Conservation (phyloP, 371 early-diverging fungal species). For the Mucor circinelloides region DNA sequence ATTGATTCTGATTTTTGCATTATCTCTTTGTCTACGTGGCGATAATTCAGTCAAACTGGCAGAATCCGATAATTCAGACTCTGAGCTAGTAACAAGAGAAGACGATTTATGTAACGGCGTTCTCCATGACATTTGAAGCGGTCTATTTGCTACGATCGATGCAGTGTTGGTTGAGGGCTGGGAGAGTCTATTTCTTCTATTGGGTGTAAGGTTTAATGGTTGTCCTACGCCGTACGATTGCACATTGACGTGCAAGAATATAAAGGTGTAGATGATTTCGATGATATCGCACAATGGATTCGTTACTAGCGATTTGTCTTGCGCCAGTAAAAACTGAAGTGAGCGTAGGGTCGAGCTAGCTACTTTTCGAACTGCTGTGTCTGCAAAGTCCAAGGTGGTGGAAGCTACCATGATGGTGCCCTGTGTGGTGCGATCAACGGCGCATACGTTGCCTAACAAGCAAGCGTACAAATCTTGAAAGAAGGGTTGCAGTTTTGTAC, state of each 20-base stretch:
- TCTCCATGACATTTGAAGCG: conserved; percentile 27
- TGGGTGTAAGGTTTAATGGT: neutral
- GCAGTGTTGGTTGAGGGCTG: neutral
- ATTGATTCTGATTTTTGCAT: conserved; percentile 60
- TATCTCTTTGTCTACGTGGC: conserved; percentile 36
- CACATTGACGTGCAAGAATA: conserved; percentile 46
- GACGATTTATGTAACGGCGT: conserved; percentile 3
- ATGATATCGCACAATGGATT: conserved; percentile 51
- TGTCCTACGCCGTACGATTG: conserved; percentile 24
- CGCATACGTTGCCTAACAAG: conserved; percentile 44
- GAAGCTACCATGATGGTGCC: conserved; percentile 46
- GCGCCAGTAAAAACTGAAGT: conserved; percentile 47
- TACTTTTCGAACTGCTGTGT: conserved; percentile 48
- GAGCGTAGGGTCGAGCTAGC: conserved; percentile 56
- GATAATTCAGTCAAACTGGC: conserved; percentile 10
- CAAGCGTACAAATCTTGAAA: conserved; percentile 46
- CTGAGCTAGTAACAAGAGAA: conserved; percentile 47
- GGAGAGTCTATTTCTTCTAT: conserved; percentile 8
- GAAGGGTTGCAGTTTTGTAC: conserved; percentile 40
- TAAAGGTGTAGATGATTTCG: conserved; percentile 48
- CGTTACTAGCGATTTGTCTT: conserved; percentile 45
- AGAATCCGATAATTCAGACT: conserved; percentile 68
- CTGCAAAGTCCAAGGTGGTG: conserved; percentile 34
- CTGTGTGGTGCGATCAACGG: conserved; percentile 26
- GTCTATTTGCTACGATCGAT: neutral